Conservation (phyloP, 2,329 filamentous ascomycete genomes). For the Alternaria triticina region DNA sequence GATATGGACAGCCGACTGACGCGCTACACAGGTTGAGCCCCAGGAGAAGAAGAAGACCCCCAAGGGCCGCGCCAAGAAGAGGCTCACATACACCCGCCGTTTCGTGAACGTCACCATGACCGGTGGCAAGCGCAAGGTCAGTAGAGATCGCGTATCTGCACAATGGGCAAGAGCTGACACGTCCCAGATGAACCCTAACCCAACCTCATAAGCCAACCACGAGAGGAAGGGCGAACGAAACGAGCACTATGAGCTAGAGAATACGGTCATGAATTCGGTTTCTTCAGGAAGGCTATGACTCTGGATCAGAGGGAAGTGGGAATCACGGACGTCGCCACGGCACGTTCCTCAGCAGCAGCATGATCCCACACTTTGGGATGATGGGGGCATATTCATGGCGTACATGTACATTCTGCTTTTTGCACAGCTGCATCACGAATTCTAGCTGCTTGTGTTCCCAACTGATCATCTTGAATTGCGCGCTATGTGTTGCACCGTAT, state of each 20-base stretch:
- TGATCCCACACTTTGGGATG: slow-evolving; percentile 46
- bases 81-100: slow-evolving; percentile 92
- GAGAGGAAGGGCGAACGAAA: slow-evolving; percentile 32
- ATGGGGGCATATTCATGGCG: slow-evolving; percentile 51
- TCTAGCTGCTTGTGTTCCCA: slow-evolving; percentile 37
- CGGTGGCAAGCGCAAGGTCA: slow-evolving; percentile 97
- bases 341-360: slow-evolving; percentile 38
- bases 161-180: slow-evolving; percentile 16
- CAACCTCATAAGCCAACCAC: slow-evolving; percentile 64
- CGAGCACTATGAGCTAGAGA: slow-evolving; percentile 43
- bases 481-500: not conserved
- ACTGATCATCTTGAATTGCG: not conserved
- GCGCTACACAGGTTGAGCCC: slow-evolving; percentile 70
- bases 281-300: slow-evolving; percentile 48
- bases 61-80: slow-evolving; percentile 98
- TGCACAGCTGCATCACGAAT: slow-evolving; percentile 42
- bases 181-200: slow-evolving; percentile 83
- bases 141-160: slow-evolving; percentile 31
- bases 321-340: slow-evolving; percentile 38
- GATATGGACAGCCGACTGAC: slow-evolving; percentile 25
- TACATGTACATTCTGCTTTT: slow-evolving; percentile 47
- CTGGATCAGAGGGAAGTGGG: slow-evolving; percentile 48
- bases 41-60: slow-evolving; percentile 97
- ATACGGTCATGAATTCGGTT: slow-evolving; percentile 45
- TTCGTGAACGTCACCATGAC: slow-evolving; percentile 99